Percentiles rank a stretch among this genome's conserved stretches.
Conservation (phyloP, 1,139 yeast species). For the Wickerhamiella pararugosa region DNA sequence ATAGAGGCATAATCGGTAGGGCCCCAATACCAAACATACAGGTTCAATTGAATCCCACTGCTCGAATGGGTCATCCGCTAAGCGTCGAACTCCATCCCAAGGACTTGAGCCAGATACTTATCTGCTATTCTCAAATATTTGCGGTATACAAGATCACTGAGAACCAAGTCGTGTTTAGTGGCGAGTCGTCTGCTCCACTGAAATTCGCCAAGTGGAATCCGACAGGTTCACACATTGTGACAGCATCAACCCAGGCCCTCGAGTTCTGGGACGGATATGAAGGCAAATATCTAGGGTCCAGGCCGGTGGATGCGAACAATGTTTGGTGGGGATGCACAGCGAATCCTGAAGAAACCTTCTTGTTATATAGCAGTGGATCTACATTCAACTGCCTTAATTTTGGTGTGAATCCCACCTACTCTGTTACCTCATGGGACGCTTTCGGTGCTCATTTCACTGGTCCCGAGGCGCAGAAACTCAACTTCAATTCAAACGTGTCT, state of each 20-base stretch:
- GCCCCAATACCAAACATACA: slow-evolving; percentile 62
- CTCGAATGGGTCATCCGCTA: slow-evolving; percentile 41
- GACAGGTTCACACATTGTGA: slow-evolving; percentile 70
- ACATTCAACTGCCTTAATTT: slow-evolving; percentile 55
- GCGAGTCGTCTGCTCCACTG: slow-evolving; percentile 42
- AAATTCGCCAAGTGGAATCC: slow-evolving; percentile 80
- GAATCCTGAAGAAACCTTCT: slow-evolving; percentile 48
- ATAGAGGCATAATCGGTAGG: slow-evolving; percentile 53
- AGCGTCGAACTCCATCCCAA: slow-evolving; percentile 74
- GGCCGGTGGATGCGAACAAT: slow-evolving; percentile 38
- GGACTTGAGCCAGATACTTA: slow-evolving; percentile 63
- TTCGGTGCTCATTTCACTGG: slow-evolving; percentile 64
- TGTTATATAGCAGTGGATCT: slow-evolving; percentile 45
- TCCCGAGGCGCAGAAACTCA: slow-evolving; percentile 45
- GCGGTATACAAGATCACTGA: slow-evolving; percentile 53
- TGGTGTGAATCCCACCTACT: slow-evolving; percentile 66
- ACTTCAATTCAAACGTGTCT: slow-evolving; percentile 31
- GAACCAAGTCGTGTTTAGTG: slow-evolving; percentile 37
- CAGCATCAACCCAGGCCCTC: slow-evolving; percentile 64
- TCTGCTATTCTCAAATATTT: slow-evolving; percentile 59
- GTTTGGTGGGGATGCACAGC: slow-evolving; percentile 14
- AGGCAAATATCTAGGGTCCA: slow-evolving; percentile 51
- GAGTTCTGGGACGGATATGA: slow-evolving; percentile 86
- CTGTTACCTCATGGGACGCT: slow-evolving; percentile 66
- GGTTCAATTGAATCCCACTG: slow-evolving; percentile 23